Percentiles rank a stretch among this genome's conserved stretches.
phyloP scores from a whole-genome alignment of 116 monocot genomes.

The Trichopus zeylanicus region DNA sequence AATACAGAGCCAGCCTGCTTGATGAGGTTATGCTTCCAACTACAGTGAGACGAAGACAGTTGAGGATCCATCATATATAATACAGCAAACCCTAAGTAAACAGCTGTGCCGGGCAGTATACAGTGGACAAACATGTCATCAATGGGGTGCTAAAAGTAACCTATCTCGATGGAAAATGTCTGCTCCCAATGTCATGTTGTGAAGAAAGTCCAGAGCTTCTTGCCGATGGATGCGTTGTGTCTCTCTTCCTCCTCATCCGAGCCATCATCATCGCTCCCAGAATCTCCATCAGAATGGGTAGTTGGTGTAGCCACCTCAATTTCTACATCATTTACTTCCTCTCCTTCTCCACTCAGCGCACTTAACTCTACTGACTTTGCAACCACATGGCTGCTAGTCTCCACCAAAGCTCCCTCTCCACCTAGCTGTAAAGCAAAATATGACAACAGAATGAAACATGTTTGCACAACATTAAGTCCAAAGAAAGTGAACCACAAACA shows the following conservation, averaged over 20 bases:
- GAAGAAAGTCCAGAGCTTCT: constrained; percentile 83
- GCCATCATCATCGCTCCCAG: constrained; percentile 17
- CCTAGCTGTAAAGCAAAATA: neutral
- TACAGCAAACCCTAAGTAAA: neutral
- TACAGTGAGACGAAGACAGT: neutral
- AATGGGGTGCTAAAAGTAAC: neutral
- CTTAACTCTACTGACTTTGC: constrained; percentile 18
- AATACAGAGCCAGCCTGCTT: neutral
- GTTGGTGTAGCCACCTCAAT: constrained; percentile 8
- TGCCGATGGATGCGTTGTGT: constrained; percentile 57
- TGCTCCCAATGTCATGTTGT: constrained; percentile 37
- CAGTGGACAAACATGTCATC: neutral
- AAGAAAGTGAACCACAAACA: neutral
- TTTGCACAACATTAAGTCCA: no score
- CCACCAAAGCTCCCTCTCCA: constrained; percentile 8
- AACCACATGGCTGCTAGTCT: neutral
- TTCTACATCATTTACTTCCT: constrained; percentile 12
- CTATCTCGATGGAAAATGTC: neutral
- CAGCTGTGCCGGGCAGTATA: neutral
- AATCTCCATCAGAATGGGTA: constrained; percentile 8
- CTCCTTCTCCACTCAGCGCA: constrained; percentile 12
- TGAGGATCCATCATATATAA: neutral
- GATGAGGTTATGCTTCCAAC: neutral
- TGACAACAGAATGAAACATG: neutral
- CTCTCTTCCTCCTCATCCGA: constrained; percentile 32